Conservation (phyloP, 176 grass and related monocot species). For the Raddia distichophylla region DNA sequence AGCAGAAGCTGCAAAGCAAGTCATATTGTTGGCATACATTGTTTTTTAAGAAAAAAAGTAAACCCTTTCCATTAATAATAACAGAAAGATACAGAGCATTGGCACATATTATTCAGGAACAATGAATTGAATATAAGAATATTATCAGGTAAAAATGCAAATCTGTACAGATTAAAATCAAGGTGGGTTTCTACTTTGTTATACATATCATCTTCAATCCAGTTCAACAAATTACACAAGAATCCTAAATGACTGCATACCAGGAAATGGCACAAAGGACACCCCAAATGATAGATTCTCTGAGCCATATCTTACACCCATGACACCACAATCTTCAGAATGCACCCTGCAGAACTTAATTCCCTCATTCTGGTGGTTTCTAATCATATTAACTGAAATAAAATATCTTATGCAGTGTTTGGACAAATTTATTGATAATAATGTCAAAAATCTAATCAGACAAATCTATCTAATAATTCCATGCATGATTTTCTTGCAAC, state of each 20-base stretch:
- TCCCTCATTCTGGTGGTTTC: constrained; percentile 18
- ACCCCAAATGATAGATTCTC: constrained; percentile 83
- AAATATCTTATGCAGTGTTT: not conserved
- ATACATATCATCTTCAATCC: constrained; percentile 34
- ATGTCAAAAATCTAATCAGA: constrained; percentile 8
- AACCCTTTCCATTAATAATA: no score
- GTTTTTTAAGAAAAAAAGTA: not conserved
- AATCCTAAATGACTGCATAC: constrained; percentile 46
- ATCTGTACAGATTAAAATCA: constrained; percentile 24
- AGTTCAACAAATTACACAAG: constrained; percentile 28
- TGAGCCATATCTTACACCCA: constrained; percentile 91
- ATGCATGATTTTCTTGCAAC: constrained; percentile 30
- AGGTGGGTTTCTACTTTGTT: constrained; percentile 27
- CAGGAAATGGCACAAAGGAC: constrained; percentile 81
- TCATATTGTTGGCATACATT: constrained; percentile 27
- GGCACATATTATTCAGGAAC: not conserved
- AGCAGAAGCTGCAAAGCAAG: constrained; percentile 54
- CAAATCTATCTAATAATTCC: constrained; percentile 38
- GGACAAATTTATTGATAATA: constrained; percentile 13
- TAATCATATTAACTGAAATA: constrained; percentile 36
- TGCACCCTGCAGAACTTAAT: constrained; percentile 55
- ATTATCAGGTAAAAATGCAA: constrained; percentile 17
- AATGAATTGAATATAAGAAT: constrained; percentile 27
- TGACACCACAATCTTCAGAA: constrained; percentile 77
- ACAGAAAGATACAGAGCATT: not conserved